Evolutionary conservation across 2,329 filamentous ascomycete genomes (phyloP).

Genomic region (Elsinoe arachidis): DNA sequence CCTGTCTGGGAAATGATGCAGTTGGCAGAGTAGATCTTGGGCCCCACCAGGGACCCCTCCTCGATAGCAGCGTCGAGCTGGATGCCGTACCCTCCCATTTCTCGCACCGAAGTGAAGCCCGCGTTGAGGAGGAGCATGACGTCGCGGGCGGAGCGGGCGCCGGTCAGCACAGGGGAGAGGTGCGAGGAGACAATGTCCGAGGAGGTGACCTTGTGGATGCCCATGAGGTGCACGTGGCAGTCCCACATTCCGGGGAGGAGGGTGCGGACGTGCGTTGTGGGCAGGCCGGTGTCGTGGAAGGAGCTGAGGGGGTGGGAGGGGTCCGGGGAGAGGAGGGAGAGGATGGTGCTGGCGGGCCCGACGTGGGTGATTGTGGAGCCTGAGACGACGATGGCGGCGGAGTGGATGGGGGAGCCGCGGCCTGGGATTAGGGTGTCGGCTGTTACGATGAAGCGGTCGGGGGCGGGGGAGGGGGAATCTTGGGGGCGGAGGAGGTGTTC

Average conservation of each 20-base stretch:
- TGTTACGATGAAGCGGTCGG: slow-evolving; percentile 12
- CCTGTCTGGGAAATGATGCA: slow-evolving; percentile 40
- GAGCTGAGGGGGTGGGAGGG: slow-evolving; percentile 22
- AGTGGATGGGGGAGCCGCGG: slow-evolving; percentile 34
- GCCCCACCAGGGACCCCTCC: slow-evolving; percentile 39
- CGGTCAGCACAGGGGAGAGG: slow-evolving; percentile 28
- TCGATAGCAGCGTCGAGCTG: slow-evolving; percentile 37
- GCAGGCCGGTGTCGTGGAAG: slow-evolving; percentile 16
- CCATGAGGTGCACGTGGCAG: slow-evolving; percentile 42
- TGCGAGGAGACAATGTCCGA: slow-evolving; percentile 20
- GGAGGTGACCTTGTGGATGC: slow-evolving; percentile 23
- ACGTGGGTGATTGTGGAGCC: slow-evolving; percentile 35
- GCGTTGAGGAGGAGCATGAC: slow-evolving; percentile 36
- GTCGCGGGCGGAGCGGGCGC: slow-evolving; percentile 36
- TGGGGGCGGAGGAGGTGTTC: background rate
- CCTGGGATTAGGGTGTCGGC: slow-evolving; percentile 40
- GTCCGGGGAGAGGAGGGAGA: background rate
- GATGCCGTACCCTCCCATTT: slow-evolving; percentile 40
- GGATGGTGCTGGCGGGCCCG: slow-evolving; percentile 22
- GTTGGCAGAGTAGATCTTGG: slow-evolving; percentile 42
- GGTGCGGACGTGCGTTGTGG: slow-evolving; percentile 32
- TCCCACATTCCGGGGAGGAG: slow-evolving; percentile 49
- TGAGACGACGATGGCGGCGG: slow-evolving; percentile 34
- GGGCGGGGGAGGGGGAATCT: background rate
- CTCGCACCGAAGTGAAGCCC: slow-evolving; percentile 45